Evolutionary conservation across 164 flowering plant species (phyloP).

Genomic region (Nymphaea colorata): DNA sequence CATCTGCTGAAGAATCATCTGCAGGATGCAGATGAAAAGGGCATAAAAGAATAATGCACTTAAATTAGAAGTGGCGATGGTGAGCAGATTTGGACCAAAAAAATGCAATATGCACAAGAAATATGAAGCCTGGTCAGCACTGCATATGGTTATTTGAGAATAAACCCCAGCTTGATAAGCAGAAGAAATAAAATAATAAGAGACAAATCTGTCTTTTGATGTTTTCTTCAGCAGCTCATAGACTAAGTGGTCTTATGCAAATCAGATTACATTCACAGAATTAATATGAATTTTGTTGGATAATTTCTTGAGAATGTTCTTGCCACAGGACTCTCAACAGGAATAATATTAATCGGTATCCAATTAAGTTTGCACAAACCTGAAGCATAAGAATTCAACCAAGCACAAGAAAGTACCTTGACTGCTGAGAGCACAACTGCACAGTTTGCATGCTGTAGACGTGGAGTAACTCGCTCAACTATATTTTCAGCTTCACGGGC

Average conservation of each 20-base stretch:
- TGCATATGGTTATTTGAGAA: too few relatives aligned
- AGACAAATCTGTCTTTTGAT: too few relatives aligned
- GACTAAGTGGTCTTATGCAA: too few relatives aligned
- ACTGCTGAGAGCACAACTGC: conserved; percentile 99
- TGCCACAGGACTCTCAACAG: neutral
- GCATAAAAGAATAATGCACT: neutral
- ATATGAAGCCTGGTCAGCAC: too few relatives aligned
- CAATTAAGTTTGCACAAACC: neutral
- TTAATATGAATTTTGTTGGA: neutral
- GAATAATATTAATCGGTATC: too few relatives aligned
- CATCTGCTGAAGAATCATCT: conserved; percentile 99
- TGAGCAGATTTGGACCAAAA: too few relatives aligned
- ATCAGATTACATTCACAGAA: too few relatives aligned
- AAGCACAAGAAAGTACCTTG: conserved; percentile 38
- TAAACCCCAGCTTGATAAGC: too few relatives aligned
- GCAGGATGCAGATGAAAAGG: conserved; percentile 6
- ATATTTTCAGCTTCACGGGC: conserved; percentile 99
- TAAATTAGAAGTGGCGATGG: too few relatives aligned
- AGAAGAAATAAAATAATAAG: too few relatives aligned
- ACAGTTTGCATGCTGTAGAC: conserved; percentile 98
- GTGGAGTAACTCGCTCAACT: conserved; percentile 95
- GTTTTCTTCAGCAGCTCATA: too few relatives aligned
- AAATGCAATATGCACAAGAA: too few relatives aligned
- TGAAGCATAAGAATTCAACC: neutral
- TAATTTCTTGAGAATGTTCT: neutral